Percentiles rank a stretch among this genome's conserved stretches.
These are phyloP conservation scores for Termitomyces heimii DNA, from an alignment of 768 basidiomycete species.

Conservation along the genomic window DNA sequence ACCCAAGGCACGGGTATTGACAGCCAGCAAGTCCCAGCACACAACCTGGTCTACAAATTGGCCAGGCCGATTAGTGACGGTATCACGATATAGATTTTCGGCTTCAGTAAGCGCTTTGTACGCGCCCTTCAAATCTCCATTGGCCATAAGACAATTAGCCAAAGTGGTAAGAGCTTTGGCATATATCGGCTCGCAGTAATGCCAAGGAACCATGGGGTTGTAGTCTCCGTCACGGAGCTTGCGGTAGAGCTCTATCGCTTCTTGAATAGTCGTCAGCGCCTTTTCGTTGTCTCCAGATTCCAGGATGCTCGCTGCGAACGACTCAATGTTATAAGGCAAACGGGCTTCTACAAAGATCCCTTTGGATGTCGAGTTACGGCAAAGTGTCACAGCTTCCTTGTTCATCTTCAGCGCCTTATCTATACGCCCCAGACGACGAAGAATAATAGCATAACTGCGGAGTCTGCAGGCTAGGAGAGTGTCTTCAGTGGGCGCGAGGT, in stretches of 20 bases:
- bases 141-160: constrained; percentile 1
- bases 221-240: not conserved
- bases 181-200: constrained; percentile 3
- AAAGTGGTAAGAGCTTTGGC: not conserved
- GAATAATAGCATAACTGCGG: not conserved
- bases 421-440: not conserved
- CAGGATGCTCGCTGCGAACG: not conserved
- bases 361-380: not conserved
- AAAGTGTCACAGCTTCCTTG: constrained; percentile 8
- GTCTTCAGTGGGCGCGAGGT: not conserved
- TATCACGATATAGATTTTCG: not conserved
- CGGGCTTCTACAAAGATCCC: constrained; percentile 3
- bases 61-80: not conserved
- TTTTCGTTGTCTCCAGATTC: constrained; percentile 1
- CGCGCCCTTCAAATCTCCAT: not conserved
- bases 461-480: constrained; percentile 4
- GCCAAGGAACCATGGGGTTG: constrained; percentile 2
- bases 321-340: constrained; percentile 3
- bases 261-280: constrained; percentile 5
- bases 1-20: constrained; percentile 2
- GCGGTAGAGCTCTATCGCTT: constrained; percentile 5
- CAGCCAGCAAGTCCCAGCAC: constrained; percentile 3
- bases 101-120: constrained; percentile 2
- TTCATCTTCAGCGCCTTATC: constrained; percentile 6
- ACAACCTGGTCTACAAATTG: not conserved